phyloP scores from a whole-genome alignment of 306 rosid species.

The Fagus crenata region DNA sequence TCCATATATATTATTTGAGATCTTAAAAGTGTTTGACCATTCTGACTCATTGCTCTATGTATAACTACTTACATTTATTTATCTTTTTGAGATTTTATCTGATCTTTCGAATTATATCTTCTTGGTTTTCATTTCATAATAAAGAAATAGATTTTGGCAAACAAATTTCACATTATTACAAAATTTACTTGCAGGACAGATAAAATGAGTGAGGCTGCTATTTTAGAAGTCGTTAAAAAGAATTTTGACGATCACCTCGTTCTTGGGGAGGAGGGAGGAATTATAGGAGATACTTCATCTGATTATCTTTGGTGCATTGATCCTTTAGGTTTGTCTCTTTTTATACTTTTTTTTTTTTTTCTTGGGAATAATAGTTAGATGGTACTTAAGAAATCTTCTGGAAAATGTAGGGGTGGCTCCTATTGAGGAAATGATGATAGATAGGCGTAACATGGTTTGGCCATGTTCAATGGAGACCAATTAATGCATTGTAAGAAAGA shows the following conservation, averaged over 20 bases:
- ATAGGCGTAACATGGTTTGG: neutral
- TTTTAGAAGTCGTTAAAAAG: slow-evolving; percentile 66
- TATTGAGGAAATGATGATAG: neutral
- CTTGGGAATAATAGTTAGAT: slow-evolving; percentile 4
- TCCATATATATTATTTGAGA: neutral
- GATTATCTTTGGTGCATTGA: slow-evolving; percentile 99
- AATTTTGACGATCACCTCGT: slow-evolving; percentile 79
- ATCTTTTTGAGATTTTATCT: neutral
- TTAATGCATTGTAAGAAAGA: too few species aligned
- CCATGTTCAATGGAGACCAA: too few species aligned
- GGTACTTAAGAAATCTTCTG: neutral
- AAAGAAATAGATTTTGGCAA: slow-evolving; percentile 2
- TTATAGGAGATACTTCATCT: slow-evolving; percentile 81
- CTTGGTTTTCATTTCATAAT: slow-evolving; percentile 8
- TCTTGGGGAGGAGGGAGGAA: slow-evolving; percentile 98
- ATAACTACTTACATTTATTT: neutral
- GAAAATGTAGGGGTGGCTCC: neutral
- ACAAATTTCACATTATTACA: slow-evolving; percentile 23
- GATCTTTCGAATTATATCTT: slow-evolving; percentile 1
- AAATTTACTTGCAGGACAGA: slow-evolving; percentile 70
- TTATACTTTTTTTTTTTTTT: neutral
- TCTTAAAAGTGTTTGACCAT: neutral
- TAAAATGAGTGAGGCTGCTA: slow-evolving; percentile 90
- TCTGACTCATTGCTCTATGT: neutral
- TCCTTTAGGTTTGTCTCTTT: slow-evolving; percentile 73